Evolutionary conservation across 768 basidiomycete genomes (phyloP).

Genomic region (Pleurotus djamor): DNA sequence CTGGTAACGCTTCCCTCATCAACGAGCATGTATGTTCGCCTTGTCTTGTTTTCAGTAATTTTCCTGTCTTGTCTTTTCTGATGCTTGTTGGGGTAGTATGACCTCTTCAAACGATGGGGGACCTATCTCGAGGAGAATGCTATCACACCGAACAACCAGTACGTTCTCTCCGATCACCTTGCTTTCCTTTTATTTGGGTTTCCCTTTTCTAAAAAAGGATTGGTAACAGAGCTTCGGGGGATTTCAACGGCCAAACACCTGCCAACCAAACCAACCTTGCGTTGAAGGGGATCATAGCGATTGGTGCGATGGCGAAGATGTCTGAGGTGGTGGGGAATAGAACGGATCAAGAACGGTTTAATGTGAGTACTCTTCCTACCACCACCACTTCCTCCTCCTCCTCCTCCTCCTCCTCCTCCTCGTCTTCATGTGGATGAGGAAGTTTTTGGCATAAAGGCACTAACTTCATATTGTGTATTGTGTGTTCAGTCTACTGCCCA

Average conservation of each 20-base stretch:
- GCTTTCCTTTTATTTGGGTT: too few species aligned
- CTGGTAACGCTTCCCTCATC: background rate
- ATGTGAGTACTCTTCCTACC: background rate
- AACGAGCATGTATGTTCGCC: background rate
- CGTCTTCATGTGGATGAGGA: too few species aligned
- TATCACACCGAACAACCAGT: background rate
- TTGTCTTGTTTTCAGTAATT: too few species aligned
- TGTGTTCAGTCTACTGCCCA: background rate
- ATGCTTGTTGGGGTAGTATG: background rate
- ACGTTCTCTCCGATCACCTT: too few species aligned
- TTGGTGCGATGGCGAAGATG: conserved; percentile 15
- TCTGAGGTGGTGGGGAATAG: conserved; percentile 1
- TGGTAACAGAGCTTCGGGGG: too few species aligned
- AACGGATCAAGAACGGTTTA: conserved; percentile 5
- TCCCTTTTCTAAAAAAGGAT: too few species aligned
- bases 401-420: too few species aligned
- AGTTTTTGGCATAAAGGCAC: too few species aligned
- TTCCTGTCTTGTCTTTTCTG: background rate
- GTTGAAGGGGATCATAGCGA: conserved; percentile 15
- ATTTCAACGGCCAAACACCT: background rate
- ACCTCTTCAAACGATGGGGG: background rate
- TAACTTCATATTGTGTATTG: background rate
- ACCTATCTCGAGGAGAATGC: background rate
- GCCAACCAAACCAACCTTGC: conserved; percentile 12
- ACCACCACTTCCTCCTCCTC: too few species aligned